Evolutionary conservation across 2,329 filamentous ascomycete genomes (phyloP), one percentile per base, ranked within the genome.

Genomic region (Salinomyces thailandicus): DNA sequence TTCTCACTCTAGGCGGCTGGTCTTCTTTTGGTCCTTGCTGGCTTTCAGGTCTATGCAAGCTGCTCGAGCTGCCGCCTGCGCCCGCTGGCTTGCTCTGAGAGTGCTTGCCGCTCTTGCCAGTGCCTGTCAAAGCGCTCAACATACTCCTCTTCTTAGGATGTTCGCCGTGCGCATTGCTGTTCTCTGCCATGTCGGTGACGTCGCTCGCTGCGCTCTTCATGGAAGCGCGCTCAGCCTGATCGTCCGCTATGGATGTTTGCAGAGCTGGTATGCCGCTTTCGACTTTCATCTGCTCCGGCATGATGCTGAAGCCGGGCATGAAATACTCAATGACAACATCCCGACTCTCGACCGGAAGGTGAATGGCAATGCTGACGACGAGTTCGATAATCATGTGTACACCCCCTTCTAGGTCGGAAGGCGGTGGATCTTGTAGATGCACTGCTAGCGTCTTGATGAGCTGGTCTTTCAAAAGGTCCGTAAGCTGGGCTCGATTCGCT

Each of bases 331-430:
- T 81, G 29, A 77, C 78, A 12, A 98, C 84, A 53, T 96, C 91
- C 45, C 91, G 77, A 49, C 85, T 91, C 62, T 98, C 91, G 26
- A 93, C 64, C 0, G 91, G 89, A 31, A 96, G 64, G 57, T 95
- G 93, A 40, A 80, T 75, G 1, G 84, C 77, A 45, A 98, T 86
- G 42, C 79, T 81, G 18, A 96, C 74, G 0, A 87, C 85, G 34
- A 96, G 72, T 61, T 95, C 87, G 37, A 95, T 73, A 57, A 98
- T 96, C 78, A 91, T 93, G 37, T 80, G 79, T 2, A 87, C 82
- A 44, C 85, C 86, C 35, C 85, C 86, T 47, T 89, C 80, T n/a
- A 96, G 72, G 6, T 86, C 87, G 1, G 78, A 63, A 0, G 85
- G 84, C 1, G 84, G 73, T 2, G 86, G 85, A 8, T 84, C 81